Conservation (phyloP, 78 protist genomes). For the Anaeramoeba ignava region DNA sequence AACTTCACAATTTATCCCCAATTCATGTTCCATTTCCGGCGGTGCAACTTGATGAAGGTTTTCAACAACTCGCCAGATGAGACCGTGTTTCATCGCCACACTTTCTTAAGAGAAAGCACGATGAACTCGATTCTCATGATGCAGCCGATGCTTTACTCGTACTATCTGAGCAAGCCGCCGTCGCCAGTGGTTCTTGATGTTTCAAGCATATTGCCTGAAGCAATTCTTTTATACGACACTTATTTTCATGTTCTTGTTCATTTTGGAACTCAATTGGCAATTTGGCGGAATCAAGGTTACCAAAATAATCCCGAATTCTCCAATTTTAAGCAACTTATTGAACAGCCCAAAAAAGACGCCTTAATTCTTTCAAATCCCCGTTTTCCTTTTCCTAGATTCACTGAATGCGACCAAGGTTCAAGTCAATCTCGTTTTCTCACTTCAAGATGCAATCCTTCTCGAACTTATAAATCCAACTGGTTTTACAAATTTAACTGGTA, state of each 20-base stretch:
- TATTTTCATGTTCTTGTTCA: constrained; percentile 86
- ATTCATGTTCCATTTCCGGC: constrained; percentile 94
- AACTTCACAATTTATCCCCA: constrained; percentile 80
- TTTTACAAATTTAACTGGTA: too few species aligned
- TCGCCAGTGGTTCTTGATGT: neutral
- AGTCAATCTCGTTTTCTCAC: neutral
- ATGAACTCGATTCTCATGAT: constrained; percentile 77
- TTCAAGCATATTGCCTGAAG: constrained; percentile 4
- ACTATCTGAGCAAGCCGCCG: constrained; percentile 25
- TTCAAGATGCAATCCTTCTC: neutral
- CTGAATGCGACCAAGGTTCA: neutral
- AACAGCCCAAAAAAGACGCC: neutral
- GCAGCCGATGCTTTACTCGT: constrained; percentile 85
- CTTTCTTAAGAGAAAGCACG: constrained; percentile 35
- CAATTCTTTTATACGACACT: constrained; percentile 85
- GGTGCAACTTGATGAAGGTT: constrained; percentile 69
- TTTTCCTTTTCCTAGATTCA: neutral
- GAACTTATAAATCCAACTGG: too few species aligned
- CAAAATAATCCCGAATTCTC: neutral
- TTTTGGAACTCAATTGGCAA: constrained; percentile 82
- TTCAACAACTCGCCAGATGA: constrained; percentile 92
- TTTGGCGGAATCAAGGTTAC: constrained; percentile 59
- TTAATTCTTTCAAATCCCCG: neutral
- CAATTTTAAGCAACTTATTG: neutral
- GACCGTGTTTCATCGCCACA: constrained; percentile 61